A percentile compares a stretch with the other conserved stretches of the same genome.
Conservation (phyloP, 192 early-diverging fungal species). For the Ramicandelaber brevisporus region DNA sequence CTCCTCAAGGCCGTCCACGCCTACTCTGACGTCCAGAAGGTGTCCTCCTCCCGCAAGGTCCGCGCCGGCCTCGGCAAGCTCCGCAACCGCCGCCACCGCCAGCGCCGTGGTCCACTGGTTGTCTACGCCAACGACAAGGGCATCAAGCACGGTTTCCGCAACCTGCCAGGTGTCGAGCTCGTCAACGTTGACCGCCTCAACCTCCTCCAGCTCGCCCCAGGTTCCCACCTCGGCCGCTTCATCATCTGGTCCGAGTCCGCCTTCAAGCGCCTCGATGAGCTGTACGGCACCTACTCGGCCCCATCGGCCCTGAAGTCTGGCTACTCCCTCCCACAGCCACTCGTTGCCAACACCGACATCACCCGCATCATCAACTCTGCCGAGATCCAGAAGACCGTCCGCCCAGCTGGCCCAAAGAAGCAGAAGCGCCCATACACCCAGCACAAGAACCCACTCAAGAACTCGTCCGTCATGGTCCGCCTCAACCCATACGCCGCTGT, state of each 20-base stretch:
- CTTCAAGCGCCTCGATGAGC: slow-evolving; percentile 71
- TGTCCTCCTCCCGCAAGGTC: slow-evolving; percentile 79
- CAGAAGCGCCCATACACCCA: slow-evolving; percentile 84
- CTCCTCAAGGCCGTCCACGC: slow-evolving; percentile 81
- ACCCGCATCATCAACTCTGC: slow-evolving; percentile 86
- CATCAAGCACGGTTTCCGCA: slow-evolving; percentile 86
- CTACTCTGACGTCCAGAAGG: slow-evolving; percentile 86
- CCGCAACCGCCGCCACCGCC: slow-evolving; percentile 85
- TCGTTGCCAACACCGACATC: slow-evolving; percentile 88
- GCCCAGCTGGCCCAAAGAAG: slow-evolving; percentile 47
- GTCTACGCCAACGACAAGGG: slow-evolving; percentile 87
- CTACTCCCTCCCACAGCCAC: slow-evolving; percentile 60
- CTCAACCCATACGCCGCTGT: slow-evolving; percentile 94
- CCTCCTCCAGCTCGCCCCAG: slow-evolving; percentile 94
- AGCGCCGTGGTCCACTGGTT: slow-evolving; percentile 89
- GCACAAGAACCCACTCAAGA: slow-evolving; percentile 97
- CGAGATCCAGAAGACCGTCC: slow-evolving; percentile 87
- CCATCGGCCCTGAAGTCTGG: slow-evolving; percentile 70
- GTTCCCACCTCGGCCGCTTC: slow-evolving; percentile 97
- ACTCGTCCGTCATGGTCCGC: slow-evolving; percentile 69
- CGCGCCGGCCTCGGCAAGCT: slow-evolving; percentile 94
- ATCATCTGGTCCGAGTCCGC: slow-evolving; percentile 94
- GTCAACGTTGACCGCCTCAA: slow-evolving; percentile 75
- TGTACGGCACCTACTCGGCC: slow-evolving; percentile 72
- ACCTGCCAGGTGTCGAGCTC: slow-evolving; percentile 94